Evolutionary conservation across 1,284 basidiomycete species (phyloP).

Genomic region (Pseudozyma hubeiensis): DNA sequence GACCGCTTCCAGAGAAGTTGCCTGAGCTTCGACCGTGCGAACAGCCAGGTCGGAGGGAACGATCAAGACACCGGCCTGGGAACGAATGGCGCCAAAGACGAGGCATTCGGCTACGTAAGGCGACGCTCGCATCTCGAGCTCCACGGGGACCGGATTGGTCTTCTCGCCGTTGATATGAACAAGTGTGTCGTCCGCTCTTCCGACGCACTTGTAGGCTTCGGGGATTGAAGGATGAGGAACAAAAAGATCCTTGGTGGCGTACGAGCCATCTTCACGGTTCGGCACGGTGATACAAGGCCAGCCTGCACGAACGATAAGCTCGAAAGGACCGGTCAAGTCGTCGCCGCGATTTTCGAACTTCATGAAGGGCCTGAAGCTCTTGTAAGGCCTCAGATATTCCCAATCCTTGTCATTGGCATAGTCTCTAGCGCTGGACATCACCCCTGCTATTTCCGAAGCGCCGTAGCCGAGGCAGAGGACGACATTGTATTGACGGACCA

Average conservation of each 20-base stretch:
- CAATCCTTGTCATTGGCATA: constrained; percentile 74
- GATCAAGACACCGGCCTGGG: constrained; percentile 74
- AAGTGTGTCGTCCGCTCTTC: constrained; percentile 76
- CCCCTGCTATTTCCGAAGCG: constrained; percentile 37
- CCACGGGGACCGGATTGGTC: constrained; percentile 49
- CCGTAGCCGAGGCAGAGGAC: constrained; percentile 74
- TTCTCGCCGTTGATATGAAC: constrained; percentile 65
- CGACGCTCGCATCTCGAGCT: constrained; percentile 28
- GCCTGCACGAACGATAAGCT: constrained; percentile 73
- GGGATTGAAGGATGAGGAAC: constrained; percentile 70
- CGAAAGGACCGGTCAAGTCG: constrained; percentile 68
- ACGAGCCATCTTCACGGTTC: constrained; percentile 75
- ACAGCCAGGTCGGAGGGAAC: constrained; percentile 72
- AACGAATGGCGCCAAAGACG: constrained; percentile 74
- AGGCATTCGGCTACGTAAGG: constrained; percentile 72
- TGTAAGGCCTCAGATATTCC: constrained; percentile 73
- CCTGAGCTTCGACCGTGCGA: constrained; percentile 53
- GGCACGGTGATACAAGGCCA: constrained; percentile 73
- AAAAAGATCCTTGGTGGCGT: constrained; percentile 73
- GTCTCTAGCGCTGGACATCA: constrained; percentile 72
- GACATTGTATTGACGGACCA: constrained; percentile 72
- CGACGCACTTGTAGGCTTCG: constrained; percentile 73
- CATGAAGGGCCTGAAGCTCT: constrained; percentile 5
- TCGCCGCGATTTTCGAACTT: constrained; percentile 16
- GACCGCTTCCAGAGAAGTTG: neutral